phyloP scores from a whole-genome alignment of 345 rosid genomes.

The Reutealis trisperma region DNA sequence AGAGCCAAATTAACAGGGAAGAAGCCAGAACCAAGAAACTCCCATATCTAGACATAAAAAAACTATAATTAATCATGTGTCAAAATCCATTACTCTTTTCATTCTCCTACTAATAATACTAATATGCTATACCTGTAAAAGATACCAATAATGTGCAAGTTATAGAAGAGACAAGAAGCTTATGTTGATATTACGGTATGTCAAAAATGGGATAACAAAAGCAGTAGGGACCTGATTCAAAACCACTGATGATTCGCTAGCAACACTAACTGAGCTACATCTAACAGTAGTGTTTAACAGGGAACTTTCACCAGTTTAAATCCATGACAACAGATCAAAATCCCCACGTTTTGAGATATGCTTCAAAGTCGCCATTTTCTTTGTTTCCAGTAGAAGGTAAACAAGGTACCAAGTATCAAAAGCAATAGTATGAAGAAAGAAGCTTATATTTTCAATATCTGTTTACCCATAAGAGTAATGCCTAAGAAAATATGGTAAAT shows the following conservation, averaged over 20 bases:
- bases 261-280: not conserved
- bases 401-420: not conserved
- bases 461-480: not conserved
- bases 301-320: not conserved
- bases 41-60: not conserved
- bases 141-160: not conserved
- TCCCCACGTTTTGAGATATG: conserved; percentile 7
- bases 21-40: not conserved
- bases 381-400: not conserved
- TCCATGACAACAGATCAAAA: not conserved
- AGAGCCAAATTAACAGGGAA: not conserved
- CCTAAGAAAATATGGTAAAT: not conserved
- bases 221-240: not conserved
- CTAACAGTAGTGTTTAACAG: not conserved
- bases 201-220: not conserved
- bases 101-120: not conserved
- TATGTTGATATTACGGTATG: not conserved
- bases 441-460: not conserved
- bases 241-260: not conserved
- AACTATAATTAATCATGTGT: not conserved
- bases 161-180: not conserved
- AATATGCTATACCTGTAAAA: not conserved
- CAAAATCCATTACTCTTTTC: not conserved
- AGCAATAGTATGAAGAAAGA: not conserved
- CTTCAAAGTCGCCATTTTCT: not conserved